Percentiles rank a stretch among this genome's conserved stretches.
Conservation (phyloP, 1,139 yeast genomes). For the Sugiyamaella grinbergsii region DNA sequence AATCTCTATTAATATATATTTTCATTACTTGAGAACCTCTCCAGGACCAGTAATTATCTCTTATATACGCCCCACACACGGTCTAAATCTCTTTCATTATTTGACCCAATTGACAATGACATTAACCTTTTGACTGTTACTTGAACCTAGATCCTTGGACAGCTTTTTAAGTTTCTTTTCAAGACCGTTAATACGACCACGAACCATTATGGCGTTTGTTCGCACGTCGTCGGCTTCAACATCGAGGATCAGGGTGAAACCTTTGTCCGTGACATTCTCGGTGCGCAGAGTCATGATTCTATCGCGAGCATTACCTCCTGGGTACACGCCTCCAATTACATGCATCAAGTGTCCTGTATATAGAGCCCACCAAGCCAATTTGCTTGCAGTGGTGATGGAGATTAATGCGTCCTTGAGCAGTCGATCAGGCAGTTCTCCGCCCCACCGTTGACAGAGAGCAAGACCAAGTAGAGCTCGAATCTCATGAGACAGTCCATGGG, state of each 20-base stretch:
- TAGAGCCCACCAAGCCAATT: constrained; percentile 61
- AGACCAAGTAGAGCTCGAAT: constrained; percentile 66
- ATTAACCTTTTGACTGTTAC: constrained; percentile 28
- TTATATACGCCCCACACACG: no score
- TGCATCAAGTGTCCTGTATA: constrained; percentile 68
- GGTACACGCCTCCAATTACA: constrained; percentile 72
- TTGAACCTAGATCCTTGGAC: constrained; percentile 35
- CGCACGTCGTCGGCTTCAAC: constrained; percentile 33
- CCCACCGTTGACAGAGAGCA: constrained; percentile 74
- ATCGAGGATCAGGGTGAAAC: constrained; percentile 34
- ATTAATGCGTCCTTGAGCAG: constrained; percentile 47
- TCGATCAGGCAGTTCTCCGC: constrained; percentile 63
- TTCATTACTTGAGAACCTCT: no score
- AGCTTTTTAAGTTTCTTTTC: constrained; percentile 39
- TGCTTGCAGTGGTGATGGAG: constrained; percentile 37
- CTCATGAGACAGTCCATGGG: constrained; percentile 68
- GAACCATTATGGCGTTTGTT: constrained; percentile 37
- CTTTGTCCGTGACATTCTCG: constrained; percentile 29
- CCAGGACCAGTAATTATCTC: no score
- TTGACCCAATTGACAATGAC: constrained; percentile 34
- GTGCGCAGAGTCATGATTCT: constrained; percentile 45
- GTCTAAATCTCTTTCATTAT: neutral
- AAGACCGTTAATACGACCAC: constrained; percentile 35
- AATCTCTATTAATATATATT: no score
- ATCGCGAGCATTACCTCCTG: constrained; percentile 69